Percentiles rank a stretch among this genome's conserved stretches.
Conservation (phyloP, 1,284 basidiomycete genomes). For the Fomitopsis betulina region DNA sequence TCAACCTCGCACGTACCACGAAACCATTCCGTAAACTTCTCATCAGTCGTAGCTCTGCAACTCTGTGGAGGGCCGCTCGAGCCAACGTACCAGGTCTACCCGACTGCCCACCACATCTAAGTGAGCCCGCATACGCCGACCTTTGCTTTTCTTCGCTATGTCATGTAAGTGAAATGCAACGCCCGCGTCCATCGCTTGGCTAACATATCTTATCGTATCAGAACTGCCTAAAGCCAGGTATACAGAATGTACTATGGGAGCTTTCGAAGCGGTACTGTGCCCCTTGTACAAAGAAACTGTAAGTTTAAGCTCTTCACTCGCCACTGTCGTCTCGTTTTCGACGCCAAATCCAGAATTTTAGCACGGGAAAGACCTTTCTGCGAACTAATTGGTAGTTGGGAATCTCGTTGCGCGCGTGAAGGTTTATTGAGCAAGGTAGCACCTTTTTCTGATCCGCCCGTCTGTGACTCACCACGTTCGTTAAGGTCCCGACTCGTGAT, state of each 20-base stretch:
- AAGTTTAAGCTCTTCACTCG: not conserved
- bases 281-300: not conserved
- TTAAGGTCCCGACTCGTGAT: too few relatives aligned
- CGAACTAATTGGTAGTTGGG: too few relatives aligned
- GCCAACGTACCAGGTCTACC: slow-evolving; percentile 15
- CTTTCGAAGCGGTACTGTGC: not conserved
- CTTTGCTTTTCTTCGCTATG: slow-evolving; percentile 21
- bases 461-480: too few relatives aligned
- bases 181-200: too few relatives aligned
- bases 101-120: slow-evolving; percentile 26
- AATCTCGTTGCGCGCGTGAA: too few relatives aligned
- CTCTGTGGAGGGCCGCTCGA: slow-evolving; percentile 39
- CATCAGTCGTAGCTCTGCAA: slow-evolving; percentile 28
- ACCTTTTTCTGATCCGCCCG: too few relatives aligned
- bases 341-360: too few relatives aligned
- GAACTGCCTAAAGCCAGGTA: not conserved
- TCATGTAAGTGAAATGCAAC: slow-evolving; percentile 5
- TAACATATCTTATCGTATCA: not conserved
- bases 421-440: too few relatives aligned
- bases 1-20: slow-evolving; percentile 36
- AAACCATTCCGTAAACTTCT: slow-evolving; percentile 33
- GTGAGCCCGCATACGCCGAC: slow-evolving; percentile 28
- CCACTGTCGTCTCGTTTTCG: too few relatives aligned
- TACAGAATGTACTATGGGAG: not conserved
- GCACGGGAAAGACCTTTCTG: too few relatives aligned